A percentile compares a stretch with the other conserved stretches of the same genome.
Evolutionary conservation across 768 basidiomycete species (phyloP).

Genomic region (Plicaturopsis crispa): DNA sequence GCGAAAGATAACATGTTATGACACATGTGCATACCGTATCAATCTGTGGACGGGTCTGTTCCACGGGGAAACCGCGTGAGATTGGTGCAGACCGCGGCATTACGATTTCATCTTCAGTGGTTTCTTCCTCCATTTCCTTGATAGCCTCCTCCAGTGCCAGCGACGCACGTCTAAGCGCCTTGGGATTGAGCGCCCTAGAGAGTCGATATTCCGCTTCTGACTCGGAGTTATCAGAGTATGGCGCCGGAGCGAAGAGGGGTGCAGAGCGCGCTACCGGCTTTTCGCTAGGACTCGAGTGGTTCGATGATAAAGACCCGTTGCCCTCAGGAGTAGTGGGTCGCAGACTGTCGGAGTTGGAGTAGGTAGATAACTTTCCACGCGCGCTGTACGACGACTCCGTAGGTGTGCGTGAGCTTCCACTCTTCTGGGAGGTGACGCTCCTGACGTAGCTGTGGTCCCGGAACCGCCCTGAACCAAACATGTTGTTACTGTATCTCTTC

Average conservation of each 20-base stretch:
- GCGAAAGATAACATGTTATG: too few relatives aligned
- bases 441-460: slow-evolving; percentile 69
- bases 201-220: slow-evolving; percentile 38
- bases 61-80: too few relatives aligned
- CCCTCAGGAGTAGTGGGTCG: slow-evolving; percentile 53
- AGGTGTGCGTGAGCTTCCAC: slow-evolving; percentile 36
- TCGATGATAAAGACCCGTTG: slow-evolving; percentile 26
- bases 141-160: slow-evolving; percentile 71
- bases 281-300: slow-evolving; percentile 33
- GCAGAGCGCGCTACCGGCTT: slow-evolving; percentile 34
- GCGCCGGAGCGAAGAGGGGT: slow-evolving; percentile 28
- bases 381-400: slow-evolving; percentile 38
- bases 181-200: slow-evolving; percentile 42
- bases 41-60: too few relatives aligned
- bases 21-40: too few relatives aligned
- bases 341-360: slow-evolving; percentile 38
- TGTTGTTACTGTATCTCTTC: slow-evolving; percentile 80
- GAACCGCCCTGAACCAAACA: slow-evolving; percentile 77
- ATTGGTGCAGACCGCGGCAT: slow-evolving; percentile 57
- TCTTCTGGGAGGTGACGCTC: slow-evolving; percentile 36
- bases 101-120: slow-evolving; percentile 69
- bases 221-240: slow-evolving; percentile 27
- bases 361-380: slow-evolving; percentile 37
- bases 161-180: slow-evolving; percentile 56
- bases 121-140: slow-evolving; percentile 69